A percentile compares a stretch with the other conserved stretches of the same genome.
These are phyloP conservation scores for Arthrobotrys entomopaga DNA, from an alignment of 2,329 filamentous ascomycete genomes.

Conservation along the genomic window DNA sequence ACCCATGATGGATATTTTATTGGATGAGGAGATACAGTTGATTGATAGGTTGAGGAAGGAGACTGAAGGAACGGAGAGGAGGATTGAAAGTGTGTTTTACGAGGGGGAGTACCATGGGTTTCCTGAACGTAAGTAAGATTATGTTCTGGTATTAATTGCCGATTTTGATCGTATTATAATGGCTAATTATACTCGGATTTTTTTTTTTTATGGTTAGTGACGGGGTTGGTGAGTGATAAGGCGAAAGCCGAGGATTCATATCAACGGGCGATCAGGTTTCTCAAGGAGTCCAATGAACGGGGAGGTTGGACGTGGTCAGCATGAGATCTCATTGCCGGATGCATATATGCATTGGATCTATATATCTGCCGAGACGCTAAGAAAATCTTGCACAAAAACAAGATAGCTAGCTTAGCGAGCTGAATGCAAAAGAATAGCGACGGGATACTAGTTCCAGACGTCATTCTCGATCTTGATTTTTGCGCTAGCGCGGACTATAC, in stretches of 20 bases:
- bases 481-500: too few relatives aligned
- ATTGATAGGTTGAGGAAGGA: conserved; percentile 61
- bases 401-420: too few relatives aligned
- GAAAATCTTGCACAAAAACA: too few relatives aligned
- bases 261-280: conserved; percentile 17
- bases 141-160: too few relatives aligned
- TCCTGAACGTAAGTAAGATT: conserved; percentile 56
- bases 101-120: conserved; percentile 61
- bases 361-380: too few relatives aligned
- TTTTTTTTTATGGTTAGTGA: conserved; percentile 35
- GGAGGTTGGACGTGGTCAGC: conserved; percentile 37
- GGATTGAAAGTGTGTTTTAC: conserved; percentile 58
- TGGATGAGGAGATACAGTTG: conserved; percentile 63
- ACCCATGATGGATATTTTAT: conserved; percentile 63
- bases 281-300: conserved; percentile 35
- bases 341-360: too few relatives aligned
- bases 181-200: too few relatives aligned
- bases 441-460: too few relatives aligned
- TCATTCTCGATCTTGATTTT: too few relatives aligned
- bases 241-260: conserved; percentile 44
- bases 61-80: conserved; percentile 55
- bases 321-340: background rate
- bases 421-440: too few relatives aligned
- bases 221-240: conserved; percentile 51
- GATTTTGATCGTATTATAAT: too few relatives aligned